Conservation (phyloP, 148 eudicot species). For the Agrostemma githago region DNA sequence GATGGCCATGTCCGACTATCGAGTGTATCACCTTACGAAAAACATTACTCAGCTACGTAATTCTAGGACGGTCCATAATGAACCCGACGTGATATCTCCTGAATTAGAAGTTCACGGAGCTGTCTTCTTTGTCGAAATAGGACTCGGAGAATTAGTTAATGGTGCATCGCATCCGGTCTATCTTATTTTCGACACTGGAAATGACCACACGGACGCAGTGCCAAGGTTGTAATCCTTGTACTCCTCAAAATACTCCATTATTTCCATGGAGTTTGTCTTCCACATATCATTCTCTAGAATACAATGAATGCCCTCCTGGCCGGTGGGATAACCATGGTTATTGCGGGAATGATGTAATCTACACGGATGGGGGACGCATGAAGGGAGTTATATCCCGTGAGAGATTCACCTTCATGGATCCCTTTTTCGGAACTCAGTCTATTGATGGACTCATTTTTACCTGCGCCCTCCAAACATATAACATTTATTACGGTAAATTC, state of each 20-base stretch:
- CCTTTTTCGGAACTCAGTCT: too few species aligned
- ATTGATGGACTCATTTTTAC: too few species aligned
- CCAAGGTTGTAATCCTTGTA: neutral
- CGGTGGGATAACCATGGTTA: neutral
- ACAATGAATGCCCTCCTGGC: neutral
- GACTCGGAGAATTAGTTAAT: neutral
- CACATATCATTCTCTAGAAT: neutral
- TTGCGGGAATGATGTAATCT: neutral
- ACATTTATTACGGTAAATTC: too few species aligned
- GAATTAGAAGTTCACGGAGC: neutral
- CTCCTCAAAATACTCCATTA: neutral
- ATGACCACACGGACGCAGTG: neutral
- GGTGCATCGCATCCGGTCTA: neutral
- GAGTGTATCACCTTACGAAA: neutral
- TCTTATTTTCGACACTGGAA: neutral
- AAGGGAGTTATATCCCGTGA: too few species aligned
- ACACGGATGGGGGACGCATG: too few species aligned
- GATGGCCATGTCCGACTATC: neutral
- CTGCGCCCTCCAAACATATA: too few species aligned
- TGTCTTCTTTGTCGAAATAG: neutral
- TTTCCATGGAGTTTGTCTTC: neutral
- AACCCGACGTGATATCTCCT: neutral
- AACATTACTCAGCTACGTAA: neutral
- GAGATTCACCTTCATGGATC: too few species aligned
- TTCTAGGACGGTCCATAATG: neutral